These are phyloP conservation scores for Scedosporium minutisporum DNA, from an alignment of 2,329 filamentous ascomycete species.

Conservation along the genomic window DNA sequence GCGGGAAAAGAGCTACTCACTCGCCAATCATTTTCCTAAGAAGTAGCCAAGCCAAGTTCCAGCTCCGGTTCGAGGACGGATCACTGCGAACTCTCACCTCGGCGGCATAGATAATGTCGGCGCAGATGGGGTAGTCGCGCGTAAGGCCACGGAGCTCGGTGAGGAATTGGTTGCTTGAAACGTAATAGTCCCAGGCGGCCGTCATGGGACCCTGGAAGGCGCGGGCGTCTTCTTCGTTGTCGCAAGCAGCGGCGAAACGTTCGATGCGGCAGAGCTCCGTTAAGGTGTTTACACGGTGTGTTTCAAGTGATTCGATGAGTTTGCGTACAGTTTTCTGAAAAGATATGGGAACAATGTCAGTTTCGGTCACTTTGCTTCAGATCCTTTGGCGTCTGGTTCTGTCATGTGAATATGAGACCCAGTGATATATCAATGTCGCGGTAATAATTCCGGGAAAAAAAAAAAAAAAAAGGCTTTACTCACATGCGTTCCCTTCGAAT, in stretches of 20 bases:
- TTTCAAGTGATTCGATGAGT: constrained; percentile 53
- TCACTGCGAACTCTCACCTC: constrained; percentile 54
- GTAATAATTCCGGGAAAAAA: background rate
- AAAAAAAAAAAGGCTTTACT: background rate
- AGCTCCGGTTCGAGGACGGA: constrained; percentile 57
- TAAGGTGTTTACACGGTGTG: constrained; percentile 63
- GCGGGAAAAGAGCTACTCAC: constrained; percentile 31
- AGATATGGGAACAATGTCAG: background rate
- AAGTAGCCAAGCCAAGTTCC: constrained; percentile 69
- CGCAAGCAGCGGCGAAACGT: constrained; percentile 52
- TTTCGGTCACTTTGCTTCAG: too few species aligned
- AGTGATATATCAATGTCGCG: background rate
- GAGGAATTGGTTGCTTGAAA: constrained; percentile 59
- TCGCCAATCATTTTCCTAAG: constrained; percentile 56
- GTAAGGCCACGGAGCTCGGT: constrained; percentile 61
- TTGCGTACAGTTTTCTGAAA: constrained; percentile 26
- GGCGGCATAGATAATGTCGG: constrained; percentile 55
- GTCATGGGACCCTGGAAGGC: constrained; percentile 57
- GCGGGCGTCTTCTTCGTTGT: constrained; percentile 48
- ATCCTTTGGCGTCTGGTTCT: too few species aligned
- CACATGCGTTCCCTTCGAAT: constrained; percentile 3
- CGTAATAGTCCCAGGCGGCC: constrained; percentile 61
- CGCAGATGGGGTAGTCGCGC: constrained; percentile 56
- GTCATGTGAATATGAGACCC: background rate
- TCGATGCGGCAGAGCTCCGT: constrained; percentile 65